A percentile compares a stretch with the other conserved stretches of the same genome.
phyloP scores from a whole-genome alignment of 192 early-diverging fungal genomes.

The Chytriomyces confervae region DNA sequence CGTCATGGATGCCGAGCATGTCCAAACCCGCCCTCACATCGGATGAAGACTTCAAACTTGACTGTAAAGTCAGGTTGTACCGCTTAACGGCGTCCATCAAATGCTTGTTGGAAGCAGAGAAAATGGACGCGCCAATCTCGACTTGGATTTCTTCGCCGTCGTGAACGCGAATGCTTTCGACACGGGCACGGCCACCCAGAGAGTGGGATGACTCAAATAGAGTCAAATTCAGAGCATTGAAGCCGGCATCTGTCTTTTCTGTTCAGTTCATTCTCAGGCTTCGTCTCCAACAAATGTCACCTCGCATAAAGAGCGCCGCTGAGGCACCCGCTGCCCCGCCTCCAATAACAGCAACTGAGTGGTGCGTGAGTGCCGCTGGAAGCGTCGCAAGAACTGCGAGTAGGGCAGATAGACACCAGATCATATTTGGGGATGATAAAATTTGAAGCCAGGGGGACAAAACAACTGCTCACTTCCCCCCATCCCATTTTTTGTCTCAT shows the following conservation, averaged over 20 bases:
- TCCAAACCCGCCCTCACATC: background rate
- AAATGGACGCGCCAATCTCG: constrained; percentile 71
- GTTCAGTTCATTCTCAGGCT: background rate
- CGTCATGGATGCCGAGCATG: constrained; percentile 32
- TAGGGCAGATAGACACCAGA: too few relatives aligned
- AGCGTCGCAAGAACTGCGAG: too few relatives aligned
- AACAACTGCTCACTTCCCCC: too few relatives aligned
- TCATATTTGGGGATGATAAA: too few relatives aligned
- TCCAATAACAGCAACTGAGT: constrained; percentile 31
- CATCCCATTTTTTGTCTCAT: too few relatives aligned
- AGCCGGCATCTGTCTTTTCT: background rate
- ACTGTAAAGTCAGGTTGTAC: constrained; percentile 54
- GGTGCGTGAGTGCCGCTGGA: background rate
- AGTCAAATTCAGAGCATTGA: constrained; percentile 34
- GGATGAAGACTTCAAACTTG: constrained; percentile 39
- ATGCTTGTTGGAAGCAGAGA: constrained; percentile 63
- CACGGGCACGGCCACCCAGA: constrained; percentile 61
- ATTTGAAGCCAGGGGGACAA: too few relatives aligned
- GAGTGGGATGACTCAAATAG: constrained; percentile 60
- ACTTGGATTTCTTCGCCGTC: constrained; percentile 37
- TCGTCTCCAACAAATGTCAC: background rate
- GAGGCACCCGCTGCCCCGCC: constrained; percentile 38
- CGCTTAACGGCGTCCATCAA: constrained; percentile 56
- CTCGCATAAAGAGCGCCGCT: constrained; percentile 26
- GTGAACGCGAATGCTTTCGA: constrained; percentile 12